Evolutionary conservation across 2,329 filamentous ascomycete genomes (phyloP).

Genomic region (Onygenales sp.): DNA sequence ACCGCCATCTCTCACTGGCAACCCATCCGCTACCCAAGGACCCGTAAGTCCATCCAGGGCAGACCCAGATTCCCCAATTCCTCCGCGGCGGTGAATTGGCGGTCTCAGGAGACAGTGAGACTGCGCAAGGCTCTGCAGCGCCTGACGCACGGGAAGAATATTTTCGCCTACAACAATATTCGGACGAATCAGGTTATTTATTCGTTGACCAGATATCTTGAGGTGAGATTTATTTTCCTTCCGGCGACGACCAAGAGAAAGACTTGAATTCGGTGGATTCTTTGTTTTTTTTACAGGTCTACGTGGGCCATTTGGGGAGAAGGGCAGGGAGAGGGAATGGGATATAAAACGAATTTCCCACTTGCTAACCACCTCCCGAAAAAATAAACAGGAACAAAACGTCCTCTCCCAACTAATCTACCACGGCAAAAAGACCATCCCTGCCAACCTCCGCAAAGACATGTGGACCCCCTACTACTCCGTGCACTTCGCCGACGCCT

Average conservation of each 20-base stretch:
- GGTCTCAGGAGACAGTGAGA: slow-evolving; percentile 27
- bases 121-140: slow-evolving; percentile 38
- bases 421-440: slow-evolving; percentile 55
- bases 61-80: slow-evolving; percentile 28
- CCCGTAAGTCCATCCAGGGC: slow-evolving; percentile 30
- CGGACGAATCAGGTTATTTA: slow-evolving; percentile 57
- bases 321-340: background rate
- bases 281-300: too few species aligned
- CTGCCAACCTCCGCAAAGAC: slow-evolving; percentile 49
- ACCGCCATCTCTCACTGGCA: slow-evolving; percentile 7
- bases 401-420: slow-evolving; percentile 50
- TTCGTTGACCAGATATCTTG: slow-evolving; percentile 47
- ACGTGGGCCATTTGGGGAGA: background rate
- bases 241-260: background rate
- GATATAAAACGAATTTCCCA: background rate
- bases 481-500: slow-evolving; percentile 43
- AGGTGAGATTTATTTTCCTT: slow-evolving; percentile 32
- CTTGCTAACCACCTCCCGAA: background rate
- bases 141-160: slow-evolving; percentile 46
- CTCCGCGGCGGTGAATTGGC: slow-evolving; percentile 32
- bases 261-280: too few species aligned
- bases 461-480: slow-evolving; percentile 53
- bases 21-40: slow-evolving; percentile 10
- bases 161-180: slow-evolving; percentile 54
- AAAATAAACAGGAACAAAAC: slow-evolving; percentile 35